Evolutionary conservation across 1,284 basidiomycete genomes (phyloP), one percentile per base, ranked within the genome.

Genomic region (Pseudozyma sp.): DNA sequence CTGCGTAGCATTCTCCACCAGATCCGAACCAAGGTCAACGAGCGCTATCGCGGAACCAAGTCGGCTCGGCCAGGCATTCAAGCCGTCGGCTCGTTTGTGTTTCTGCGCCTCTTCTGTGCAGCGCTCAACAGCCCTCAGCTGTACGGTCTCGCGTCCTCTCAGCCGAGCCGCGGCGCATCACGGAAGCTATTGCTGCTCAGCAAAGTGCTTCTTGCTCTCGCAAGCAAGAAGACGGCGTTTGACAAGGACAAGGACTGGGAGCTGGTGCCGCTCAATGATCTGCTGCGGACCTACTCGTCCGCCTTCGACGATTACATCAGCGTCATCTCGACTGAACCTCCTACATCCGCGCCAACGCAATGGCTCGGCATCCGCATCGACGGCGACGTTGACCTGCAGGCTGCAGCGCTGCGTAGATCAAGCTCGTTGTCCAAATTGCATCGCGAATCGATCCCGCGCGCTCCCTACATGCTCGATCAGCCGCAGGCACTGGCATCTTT

Each of bases 261-360:
- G 59, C 45, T 77, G 45, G 45, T 63, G 19, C 74, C 68, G 34
- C 64, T 72, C 35, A 72, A 67, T 42, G 76, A 78, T 17, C 66
- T 80, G 44, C 56, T 80, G 14, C 51, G 47, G 6, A 68, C 65
- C 33, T 73, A 80, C 44, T 75, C 71, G 17, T 57, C 68, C 4
- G 75, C 74, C 8, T 81, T 69, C 51, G 80, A 81, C 52, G 80
- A 81, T 59, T 80, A 73, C 59, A 80, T 81, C 51, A 77, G 54
- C 35, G 69, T 72, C 39, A 64, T 81, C 44, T 81, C 80, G 11
- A 75, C 74, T 9, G 71, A 75, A 53, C 77, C 70, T 5, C 65
- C 73, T 14, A 63, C 68, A 29, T 56, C 44, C 33, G 54, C 43
- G 1, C 51, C 58, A n/a, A 45, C 48, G 9, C 63, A 66, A 35